Percentiles rank a stretch among this genome's conserved stretches.
phyloP scores from a whole-genome alignment of 805 yeast species.

The Kodamaea restingae region DNA sequence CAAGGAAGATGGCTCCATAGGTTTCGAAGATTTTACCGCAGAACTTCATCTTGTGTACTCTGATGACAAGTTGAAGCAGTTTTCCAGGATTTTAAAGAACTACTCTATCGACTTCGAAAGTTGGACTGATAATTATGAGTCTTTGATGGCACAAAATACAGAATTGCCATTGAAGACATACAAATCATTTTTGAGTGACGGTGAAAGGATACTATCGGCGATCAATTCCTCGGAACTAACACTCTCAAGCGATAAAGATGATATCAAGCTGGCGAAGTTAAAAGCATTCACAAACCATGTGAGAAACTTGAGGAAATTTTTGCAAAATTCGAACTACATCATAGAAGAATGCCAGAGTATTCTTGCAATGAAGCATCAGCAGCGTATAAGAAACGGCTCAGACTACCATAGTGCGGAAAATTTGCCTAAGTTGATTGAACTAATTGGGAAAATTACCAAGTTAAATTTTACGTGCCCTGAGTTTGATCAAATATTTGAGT shows the following conservation, averaged over 20 bases:
- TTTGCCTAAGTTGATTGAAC: slow-evolving; percentile 29
- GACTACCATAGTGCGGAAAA: slow-evolving; percentile 14
- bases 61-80: slow-evolving; percentile 48
- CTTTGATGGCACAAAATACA: slow-evolving; percentile 31
- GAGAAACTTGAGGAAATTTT: slow-evolving; percentile 35
- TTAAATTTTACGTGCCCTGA: slow-evolving; percentile 55
- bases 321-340: slow-evolving; percentile 48
- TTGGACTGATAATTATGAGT: slow-evolving; percentile 50
- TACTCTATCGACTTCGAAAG: slow-evolving; percentile 44
- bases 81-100: slow-evolving; percentile 32
- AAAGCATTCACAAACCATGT: slow-evolving; percentile 20
- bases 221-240: slow-evolving; percentile 23
- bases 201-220: slow-evolving; percentile 46
- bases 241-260: neutral
- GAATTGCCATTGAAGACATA: slow-evolving; percentile 47
- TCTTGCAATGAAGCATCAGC: slow-evolving; percentile 49
- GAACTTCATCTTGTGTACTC: slow-evolving; percentile 31
- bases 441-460: slow-evolving; percentile 46
- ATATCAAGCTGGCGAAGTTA: slow-evolving; percentile 6
- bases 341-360: slow-evolving; percentile 52
- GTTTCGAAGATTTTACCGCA: slow-evolving; percentile 1
- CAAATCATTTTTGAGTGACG: slow-evolving; percentile 46
- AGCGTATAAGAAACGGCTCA: slow-evolving; percentile 39
- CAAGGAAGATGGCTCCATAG: neutral
- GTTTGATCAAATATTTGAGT: slow-evolving; percentile 53